Percentiles rank a stretch among this genome's conserved stretches.
Evolutionary conservation across 345 rosid species (phyloP).

Genomic region (Heritiera littoralis): DNA sequence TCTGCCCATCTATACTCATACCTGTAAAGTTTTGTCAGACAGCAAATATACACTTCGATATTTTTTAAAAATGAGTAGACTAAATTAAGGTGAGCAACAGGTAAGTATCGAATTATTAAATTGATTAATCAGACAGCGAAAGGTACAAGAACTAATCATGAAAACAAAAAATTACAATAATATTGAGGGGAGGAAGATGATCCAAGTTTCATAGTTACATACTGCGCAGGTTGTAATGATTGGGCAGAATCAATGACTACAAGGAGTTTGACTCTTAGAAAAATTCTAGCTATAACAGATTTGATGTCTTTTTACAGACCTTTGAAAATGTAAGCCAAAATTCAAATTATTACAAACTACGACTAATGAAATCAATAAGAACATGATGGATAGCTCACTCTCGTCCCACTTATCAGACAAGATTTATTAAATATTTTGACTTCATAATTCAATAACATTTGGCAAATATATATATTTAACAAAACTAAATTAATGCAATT

Average conservation of each 20-base stretch:
- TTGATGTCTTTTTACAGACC: neutral
- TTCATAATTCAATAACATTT: neutral
- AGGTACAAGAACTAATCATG: constrained; percentile 6
- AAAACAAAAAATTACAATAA: neutral
- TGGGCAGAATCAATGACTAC: neutral
- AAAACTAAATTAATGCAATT: neutral
- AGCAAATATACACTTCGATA: neutral
- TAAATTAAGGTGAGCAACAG: constrained; percentile 1
- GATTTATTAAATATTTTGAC: neutral
- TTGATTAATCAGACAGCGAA: neutral
- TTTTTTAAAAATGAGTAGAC: neutral
- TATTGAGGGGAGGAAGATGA: neutral
- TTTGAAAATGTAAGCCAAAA: neutral
- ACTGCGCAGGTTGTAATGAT: neutral
- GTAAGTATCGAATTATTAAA: constrained; percentile 8
- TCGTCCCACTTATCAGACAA: neutral
- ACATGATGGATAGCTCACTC: neutral
- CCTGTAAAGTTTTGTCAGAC: constrained; percentile 43
- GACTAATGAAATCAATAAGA: neutral
- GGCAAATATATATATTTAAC: neutral
- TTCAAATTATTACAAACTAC: neutral
- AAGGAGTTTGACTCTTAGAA: neutral
- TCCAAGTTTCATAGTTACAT: neutral
- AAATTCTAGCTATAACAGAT: neutral
- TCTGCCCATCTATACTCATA: constrained; percentile 99